Conservation (phyloP, 371 early-diverging fungal species). For the Encephalitozoon hellem region DNA sequence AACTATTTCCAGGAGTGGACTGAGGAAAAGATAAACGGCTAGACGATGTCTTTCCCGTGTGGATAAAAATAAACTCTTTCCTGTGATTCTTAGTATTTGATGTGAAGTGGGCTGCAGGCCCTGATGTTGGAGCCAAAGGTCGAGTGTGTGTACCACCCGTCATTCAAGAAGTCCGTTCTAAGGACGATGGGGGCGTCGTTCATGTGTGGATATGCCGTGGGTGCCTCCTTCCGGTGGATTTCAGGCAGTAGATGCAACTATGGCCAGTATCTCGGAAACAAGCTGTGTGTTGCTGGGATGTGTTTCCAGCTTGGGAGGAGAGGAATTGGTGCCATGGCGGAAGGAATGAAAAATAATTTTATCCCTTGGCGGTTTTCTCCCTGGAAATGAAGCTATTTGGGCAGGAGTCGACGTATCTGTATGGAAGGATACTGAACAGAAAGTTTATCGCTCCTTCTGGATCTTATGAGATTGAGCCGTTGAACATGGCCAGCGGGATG, state of each 20-base stretch:
- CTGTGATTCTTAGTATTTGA: not conserved
- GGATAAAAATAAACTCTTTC: not conserved
- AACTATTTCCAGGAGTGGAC: not conserved
- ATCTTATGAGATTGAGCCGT: slow-evolving; percentile 23
- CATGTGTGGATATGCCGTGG: not conserved
- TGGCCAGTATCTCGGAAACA: not conserved
- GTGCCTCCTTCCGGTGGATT: not conserved
- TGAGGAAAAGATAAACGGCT: not conserved
- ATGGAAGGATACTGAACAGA: slow-evolving; percentile 30
- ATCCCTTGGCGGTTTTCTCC: slow-evolving; percentile 5
- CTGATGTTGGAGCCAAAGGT: not conserved
- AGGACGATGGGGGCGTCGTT: slow-evolving; percentile 2
- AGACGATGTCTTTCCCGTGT: not conserved
- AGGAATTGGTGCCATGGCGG: not conserved
- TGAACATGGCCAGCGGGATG: not conserved
- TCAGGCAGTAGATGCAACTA: not conserved
- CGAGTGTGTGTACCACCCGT: not conserved
- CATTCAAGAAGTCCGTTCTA: not conserved
- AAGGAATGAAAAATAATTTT: not conserved
- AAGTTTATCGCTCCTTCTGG: slow-evolving; percentile 23
- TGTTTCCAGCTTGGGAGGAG: not conserved
- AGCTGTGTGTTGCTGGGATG: not conserved
- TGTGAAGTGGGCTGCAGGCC: not conserved
- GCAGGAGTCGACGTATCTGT: slow-evolving; percentile 31
- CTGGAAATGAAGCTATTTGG: slow-evolving; percentile 35